Base-by-base conservation (phyloP, 176 grass and related monocot genomes). In the Musa acuminata region DNA sequence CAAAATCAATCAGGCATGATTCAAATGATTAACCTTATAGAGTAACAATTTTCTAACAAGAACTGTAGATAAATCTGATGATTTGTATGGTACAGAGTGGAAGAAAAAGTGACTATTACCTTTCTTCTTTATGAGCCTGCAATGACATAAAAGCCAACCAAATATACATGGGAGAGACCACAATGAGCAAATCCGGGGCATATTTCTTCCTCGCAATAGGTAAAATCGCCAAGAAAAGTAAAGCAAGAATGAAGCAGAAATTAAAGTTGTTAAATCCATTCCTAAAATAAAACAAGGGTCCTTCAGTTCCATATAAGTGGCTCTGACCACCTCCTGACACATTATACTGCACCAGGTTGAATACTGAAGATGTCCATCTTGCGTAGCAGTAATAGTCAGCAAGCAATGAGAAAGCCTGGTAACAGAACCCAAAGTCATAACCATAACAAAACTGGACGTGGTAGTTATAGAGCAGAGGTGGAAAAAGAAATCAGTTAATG, bases 181-280 rank as follows among this genome's bases (percentile, higher is more conserved):
- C 82, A 57, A 94, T 91, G 14, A 88, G 60, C 55, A 98, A 85
- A 86, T 98, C 90, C 48, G 84, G 90, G 11, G 77, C 86, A 80
- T 85, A 93, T 80, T 91, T 98, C 85, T 89, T 93, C 77, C 80
- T 87, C 29, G 80, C 78, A 82, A 89, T 87, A 69, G 88, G 82
- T 62, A 82, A 81, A 76, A 91, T 73, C 14, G 62, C 88, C 75
- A 91, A 43, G 50, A 98, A 91, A 14, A 98, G 72, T 55, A 98
- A 78, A 49, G 90, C 88, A 75, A 98, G 79, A 59, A 98, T 64
- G 80, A 98, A 91, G 22, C 89, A 85, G 72, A 94, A 94, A 79
- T 98, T 98, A 76, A 98, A 98, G 85, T 94, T 94, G 82, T 89
- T 98, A 66, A 98, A 98, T 78, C 78, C 95, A 84, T 98, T 98